Percentiles rank a stretch among this genome's conserved stretches.
Evolutionary conservation across 805 yeast genomes (phyloP).

Genomic region (Metschnikowia shivogae): DNA sequence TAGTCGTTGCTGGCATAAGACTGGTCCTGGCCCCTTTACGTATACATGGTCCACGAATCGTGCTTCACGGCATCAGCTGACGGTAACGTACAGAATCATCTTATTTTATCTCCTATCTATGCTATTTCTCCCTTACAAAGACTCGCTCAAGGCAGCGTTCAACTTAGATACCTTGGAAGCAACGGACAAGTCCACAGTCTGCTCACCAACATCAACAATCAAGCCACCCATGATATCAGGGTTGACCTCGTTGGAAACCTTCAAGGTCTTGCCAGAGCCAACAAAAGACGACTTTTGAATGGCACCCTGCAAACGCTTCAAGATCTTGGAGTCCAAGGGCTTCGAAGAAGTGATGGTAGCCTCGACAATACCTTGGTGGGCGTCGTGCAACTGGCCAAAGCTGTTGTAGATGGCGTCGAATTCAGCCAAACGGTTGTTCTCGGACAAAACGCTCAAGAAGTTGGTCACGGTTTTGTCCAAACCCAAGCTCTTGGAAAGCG

Average conservation of each 20-base stretch:
- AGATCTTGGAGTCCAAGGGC: conserved; percentile 75
- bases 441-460: conserved; percentile 81
- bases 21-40: no score
- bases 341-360: conserved; percentile 87
- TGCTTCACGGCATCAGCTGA: no score
- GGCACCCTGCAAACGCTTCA: conserved; percentile 74
- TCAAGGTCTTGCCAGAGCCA: conserved; percentile 81
- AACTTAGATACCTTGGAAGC: conserved; percentile 80
- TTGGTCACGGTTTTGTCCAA: conserved; percentile 72
- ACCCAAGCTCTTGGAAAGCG: conserved; percentile 45
- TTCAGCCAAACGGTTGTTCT: conserved; percentile 85
- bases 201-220: conserved; percentile 93
- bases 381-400: conserved; percentile 76
- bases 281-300: conserved; percentile 75
- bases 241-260: conserved; percentile 76
- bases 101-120: conserved; percentile 2
- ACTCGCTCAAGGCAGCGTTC: conserved; percentile 83
- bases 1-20: no score
- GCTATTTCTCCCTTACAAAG: conserved; percentile 50
- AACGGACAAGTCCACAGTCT: conserved; percentile 90
- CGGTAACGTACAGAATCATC: not conserved
- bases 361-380: conserved; percentile 87
- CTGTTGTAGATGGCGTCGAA: conserved; percentile 62
- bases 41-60: no score
- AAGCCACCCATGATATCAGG: conserved; percentile 95